phyloP scores from a whole-genome alignment of 805 yeast species.

The Starmerella asiatica region DNA sequence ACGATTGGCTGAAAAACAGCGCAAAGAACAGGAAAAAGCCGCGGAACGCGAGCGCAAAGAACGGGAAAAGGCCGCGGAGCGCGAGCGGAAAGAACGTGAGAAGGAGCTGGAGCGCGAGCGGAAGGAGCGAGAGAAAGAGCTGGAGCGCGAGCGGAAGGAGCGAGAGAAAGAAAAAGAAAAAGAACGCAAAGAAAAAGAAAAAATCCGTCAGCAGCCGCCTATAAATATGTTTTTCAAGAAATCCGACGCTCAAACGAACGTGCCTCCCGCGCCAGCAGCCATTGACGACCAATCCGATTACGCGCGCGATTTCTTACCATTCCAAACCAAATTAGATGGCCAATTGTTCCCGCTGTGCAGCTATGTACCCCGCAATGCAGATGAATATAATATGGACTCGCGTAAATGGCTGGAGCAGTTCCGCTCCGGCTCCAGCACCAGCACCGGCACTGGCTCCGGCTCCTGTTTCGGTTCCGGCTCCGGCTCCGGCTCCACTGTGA shows the following conservation, averaged over 20 bases:
- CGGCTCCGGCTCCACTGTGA: neutral
- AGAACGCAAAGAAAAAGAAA: slow-evolving; percentile 17
- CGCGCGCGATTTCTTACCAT: slow-evolving; percentile 24
- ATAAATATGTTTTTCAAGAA: slow-evolving; percentile 19
- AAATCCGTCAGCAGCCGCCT: slow-evolving; percentile 18
- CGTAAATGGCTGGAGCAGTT: slow-evolving; percentile 12
- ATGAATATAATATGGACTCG: slow-evolving; percentile 7
- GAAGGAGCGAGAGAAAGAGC: slow-evolving; percentile 9
- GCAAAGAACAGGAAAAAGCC: slow-evolving; percentile 21
- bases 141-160: slow-evolving; percentile 16
- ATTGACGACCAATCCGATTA: slow-evolving; percentile 13
- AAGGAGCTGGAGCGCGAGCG: slow-evolving; percentile 13
- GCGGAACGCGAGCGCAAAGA: slow-evolving; percentile 18
- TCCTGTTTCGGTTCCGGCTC: neutral
- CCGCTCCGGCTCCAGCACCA: too few relatives aligned
- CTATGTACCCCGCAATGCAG: neutral
- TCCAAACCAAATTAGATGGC: slow-evolving; percentile 23
- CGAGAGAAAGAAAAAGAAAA: slow-evolving; percentile 18
- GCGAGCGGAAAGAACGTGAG: slow-evolving; percentile 10
- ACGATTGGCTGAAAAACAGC: slow-evolving; percentile 15
- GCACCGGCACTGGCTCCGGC: neutral
- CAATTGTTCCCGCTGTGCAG: slow-evolving; percentile 16
- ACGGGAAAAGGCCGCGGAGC: slow-evolving; percentile 14
- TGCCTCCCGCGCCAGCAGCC: slow-evolving; percentile 2
- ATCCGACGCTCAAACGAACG: slow-evolving; percentile 3